These are phyloP conservation scores for Castanospermum australe DNA, from an alignment of 306 rosid genomes.

Conservation along the genomic window DNA sequence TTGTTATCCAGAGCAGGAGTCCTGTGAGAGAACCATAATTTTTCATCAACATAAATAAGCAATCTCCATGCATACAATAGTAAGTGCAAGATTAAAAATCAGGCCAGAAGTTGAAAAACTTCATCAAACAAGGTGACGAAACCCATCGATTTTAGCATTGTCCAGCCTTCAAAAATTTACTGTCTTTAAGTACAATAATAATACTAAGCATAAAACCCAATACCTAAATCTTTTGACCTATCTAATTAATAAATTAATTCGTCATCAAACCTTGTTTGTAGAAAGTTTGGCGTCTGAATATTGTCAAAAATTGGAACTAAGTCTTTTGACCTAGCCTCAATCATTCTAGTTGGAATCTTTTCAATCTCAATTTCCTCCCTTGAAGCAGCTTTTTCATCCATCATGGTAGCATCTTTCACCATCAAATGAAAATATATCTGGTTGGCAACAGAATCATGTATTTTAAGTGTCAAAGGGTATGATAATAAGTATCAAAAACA, in stretches of 20 bases:
- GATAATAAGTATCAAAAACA: not conserved
- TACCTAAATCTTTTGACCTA: not conserved
- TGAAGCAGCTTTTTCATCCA: slow-evolving; percentile 29
- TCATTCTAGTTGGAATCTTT: slow-evolving; percentile 47
- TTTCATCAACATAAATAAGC: not conserved
- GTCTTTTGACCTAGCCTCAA: slow-evolving; percentile 69
- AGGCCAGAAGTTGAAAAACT: not conserved
- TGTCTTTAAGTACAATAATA: not conserved
- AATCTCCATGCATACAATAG: not conserved
- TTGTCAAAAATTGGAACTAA: slow-evolving; percentile 67
- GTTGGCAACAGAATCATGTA: slow-evolving; percentile 20
- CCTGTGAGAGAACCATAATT: slow-evolving; percentile 32
- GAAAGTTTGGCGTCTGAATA: slow-evolving; percentile 44
- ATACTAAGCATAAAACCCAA: not conserved
- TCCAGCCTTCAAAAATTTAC: not conserved
- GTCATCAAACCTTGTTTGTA: slow-evolving; percentile 47
- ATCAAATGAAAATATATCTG: slow-evolving; percentile 73
- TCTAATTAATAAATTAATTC: not conserved
- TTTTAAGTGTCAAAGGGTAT: slow-evolving; percentile 19
- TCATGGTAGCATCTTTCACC: slow-evolving; percentile 38
- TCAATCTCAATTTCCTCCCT: slow-evolving; percentile 70
- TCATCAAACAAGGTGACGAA: not conserved
- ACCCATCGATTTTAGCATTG: not conserved
- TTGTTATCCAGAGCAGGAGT: slow-evolving; percentile 31
- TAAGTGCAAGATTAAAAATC: not conserved